Base-by-base conservation (phyloP, 2,329 filamentous ascomycete genomes). In the Paradendryphiella salina region DNA sequence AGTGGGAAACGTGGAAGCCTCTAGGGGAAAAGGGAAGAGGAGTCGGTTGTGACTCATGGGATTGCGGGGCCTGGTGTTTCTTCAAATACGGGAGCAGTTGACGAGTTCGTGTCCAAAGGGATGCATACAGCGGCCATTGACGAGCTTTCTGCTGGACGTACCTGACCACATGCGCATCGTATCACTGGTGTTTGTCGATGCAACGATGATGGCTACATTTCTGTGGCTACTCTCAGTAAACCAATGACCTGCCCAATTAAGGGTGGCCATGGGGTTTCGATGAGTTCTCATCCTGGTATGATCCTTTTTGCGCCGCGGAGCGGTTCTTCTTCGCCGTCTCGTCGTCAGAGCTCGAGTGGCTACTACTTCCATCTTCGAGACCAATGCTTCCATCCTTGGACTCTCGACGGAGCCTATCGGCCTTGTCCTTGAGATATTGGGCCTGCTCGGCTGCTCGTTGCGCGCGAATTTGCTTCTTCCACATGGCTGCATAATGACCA, bases 391-490 rank as follows among this genome's bases (percentile, higher is more conserved):
- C 76, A 48, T 75, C 73, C 65, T 79, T 78, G 52, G 76, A 78
- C 57, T 80, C 77, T 36, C 76, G 66, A 17, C 77, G 71, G 6
- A 80, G 69, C 44, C 77, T 65, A 41, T 80, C 77, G 14, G 77
- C 78, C 61, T 79, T 79, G 52, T 78, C 77, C 51, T 79, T 77
- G 45, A 80, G 67, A 11, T 76, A 67, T 45, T 75, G 75, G 23
- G 78, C 78, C 59, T 80, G 76, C 51, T 80, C 77, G 11, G 77
- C 77, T 13, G 77, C 78, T 43, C 74, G 65, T 57, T 80, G 77
- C 11, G 77, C 78, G 7, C 76, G 74, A 17, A 80, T 78, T 56
- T 80, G 78, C 66, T 80, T 80, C 68, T 72, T 75, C 78, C 78
- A 80, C 78, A 80, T 80, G 45, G 66, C 72, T 5, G 76, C 73